Conservation (phyloP, 805 yeast genomes). For the Candida caryicola region DNA sequence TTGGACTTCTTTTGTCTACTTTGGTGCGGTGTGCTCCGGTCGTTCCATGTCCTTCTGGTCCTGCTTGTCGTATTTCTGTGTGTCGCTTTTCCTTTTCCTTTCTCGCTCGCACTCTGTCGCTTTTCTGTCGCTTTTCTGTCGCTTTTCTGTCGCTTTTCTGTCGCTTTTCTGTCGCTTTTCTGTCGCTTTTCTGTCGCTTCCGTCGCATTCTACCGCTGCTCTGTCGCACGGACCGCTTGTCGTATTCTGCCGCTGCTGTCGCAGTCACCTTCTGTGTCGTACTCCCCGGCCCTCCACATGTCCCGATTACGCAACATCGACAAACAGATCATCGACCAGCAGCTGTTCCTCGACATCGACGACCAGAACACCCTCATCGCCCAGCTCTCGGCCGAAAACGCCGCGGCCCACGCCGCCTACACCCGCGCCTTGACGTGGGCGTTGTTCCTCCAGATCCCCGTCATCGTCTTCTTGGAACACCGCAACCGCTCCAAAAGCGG, state of each 20-base stretch:
- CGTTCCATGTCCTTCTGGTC: no score
- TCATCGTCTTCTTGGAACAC: conserved; percentile 12
- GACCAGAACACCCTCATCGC: conserved; percentile 22
- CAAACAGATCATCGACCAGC: conserved; percentile 18
- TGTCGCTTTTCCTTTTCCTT: no score
- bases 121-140: no score
- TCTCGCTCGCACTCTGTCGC: no score
- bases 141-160: no score
- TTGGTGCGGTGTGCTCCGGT: no score
- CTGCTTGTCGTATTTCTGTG: no score
- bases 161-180: no score
- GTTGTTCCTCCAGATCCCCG: conserved; percentile 16
- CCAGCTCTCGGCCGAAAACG: conserved; percentile 14
- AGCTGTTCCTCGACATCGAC: conserved; percentile 16
- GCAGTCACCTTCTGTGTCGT: not conserved
- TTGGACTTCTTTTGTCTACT: no score
- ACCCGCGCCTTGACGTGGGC: conserved; percentile 10
- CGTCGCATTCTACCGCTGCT: no score
- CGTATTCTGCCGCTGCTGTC: not conserved
- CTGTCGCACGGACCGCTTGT: no score
- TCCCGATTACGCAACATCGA: conserved; percentile 22
- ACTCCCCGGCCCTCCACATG: conserved; percentile 10
- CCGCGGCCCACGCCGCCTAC: conserved; percentile 6
- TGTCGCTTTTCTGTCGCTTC: no score
- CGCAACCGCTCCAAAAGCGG: not conserved